These are phyloP conservation scores for Selaginella tamariscina DNA, from an alignment of 75 land plant genomes.

Conservation along the genomic window DNA sequence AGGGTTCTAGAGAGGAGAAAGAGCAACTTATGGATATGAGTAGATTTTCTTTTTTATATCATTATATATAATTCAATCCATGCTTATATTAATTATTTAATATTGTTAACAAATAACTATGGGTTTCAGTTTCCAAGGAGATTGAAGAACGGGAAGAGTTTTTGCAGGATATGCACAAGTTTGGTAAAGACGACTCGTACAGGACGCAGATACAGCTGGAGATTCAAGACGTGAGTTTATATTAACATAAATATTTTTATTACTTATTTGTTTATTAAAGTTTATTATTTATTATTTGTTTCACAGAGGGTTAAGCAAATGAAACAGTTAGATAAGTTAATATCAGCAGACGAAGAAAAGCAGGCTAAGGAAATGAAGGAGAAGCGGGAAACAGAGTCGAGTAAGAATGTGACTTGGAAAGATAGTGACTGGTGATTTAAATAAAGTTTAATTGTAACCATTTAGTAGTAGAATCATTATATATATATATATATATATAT, in stretches of 20 bases:
- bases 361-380: not conserved
- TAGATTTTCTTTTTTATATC: not conserved
- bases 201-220: not conserved
- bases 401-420: no score
- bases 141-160: not conserved
- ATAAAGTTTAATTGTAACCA: no score
- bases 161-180: conserved; percentile 9
- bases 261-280: not conserved
- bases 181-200: conserved; percentile 1
- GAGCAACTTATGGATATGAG: conserved; percentile 9
- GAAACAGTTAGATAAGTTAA: not conserved
- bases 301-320: not conserved
- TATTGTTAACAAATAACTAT: no score
- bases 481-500: no score
- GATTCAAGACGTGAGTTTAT: conserved; percentile 4
- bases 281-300: not conserved
- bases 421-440: no score
- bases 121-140: not conserved
- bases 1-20: conserved; percentile 13
- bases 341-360: not conserved
- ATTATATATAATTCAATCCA: not conserved
- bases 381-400: no score
- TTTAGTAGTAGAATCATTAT: no score
- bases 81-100: no score
- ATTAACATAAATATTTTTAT: not conserved